Evolutionary conservation across 2,329 filamentous ascomycete species (phyloP).

Genomic region (Fusarium acutatum): DNA sequence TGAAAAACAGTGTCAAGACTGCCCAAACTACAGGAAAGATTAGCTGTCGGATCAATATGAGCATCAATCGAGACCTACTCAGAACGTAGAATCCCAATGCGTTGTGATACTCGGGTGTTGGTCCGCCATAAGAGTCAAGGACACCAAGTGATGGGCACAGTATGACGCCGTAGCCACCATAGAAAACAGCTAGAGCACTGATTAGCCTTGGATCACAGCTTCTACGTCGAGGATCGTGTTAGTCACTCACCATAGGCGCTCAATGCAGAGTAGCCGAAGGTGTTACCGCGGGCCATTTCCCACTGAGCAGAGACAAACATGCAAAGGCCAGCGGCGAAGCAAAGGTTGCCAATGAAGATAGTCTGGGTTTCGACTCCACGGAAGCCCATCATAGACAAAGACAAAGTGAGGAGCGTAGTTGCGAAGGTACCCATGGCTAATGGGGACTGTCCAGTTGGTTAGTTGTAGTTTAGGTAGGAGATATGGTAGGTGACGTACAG

Average conservation of each 20-base stretch:
- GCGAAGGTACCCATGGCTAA: constrained; percentile 44
- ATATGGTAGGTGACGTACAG: neutral
- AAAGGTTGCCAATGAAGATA: constrained; percentile 41
- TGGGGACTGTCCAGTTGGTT: constrained; percentile 8
- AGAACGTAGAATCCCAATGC: constrained; percentile 43
- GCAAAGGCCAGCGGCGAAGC: constrained; percentile 42
- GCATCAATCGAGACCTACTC: constrained; percentile 2
- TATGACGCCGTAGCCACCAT: constrained; percentile 41
- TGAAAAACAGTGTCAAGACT: constrained; percentile 41
- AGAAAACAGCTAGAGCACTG: constrained; percentile 33
- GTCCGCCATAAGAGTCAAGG: constrained; percentile 38
- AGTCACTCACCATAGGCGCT: constrained; percentile 37
- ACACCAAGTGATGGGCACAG: constrained; percentile 38
- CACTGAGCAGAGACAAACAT: constrained; percentile 44
- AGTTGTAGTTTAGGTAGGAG: neutral
- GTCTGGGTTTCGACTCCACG: constrained; percentile 41
- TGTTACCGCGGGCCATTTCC: constrained; percentile 41
- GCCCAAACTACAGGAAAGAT: constrained; percentile 36
- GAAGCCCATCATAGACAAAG: constrained; percentile 43
- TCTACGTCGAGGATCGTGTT: accelerated
- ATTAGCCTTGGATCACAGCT: neutral
- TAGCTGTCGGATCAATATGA: neutral
- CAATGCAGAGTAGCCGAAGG: constrained; percentile 42
- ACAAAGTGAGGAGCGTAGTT: constrained; percentile 39
- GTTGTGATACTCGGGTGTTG: constrained; percentile 41